Base-by-base conservation (phyloP, 192 early-diverging fungal species). In the Mortierella hygrophila region DNA sequence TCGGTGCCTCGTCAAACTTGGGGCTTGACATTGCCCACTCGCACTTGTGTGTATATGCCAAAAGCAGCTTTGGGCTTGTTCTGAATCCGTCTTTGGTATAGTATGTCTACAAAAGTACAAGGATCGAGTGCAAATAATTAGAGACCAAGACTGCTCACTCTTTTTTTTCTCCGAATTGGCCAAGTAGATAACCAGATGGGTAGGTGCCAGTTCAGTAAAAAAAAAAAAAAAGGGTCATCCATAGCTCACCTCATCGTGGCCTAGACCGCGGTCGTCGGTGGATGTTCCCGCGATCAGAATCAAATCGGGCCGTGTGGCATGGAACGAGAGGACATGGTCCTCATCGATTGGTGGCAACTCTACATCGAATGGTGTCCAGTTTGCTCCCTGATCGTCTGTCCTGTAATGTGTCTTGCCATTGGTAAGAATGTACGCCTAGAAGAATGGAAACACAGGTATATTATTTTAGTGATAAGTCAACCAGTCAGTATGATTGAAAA, bases 81-180 rank as follows among this genome's bases (percentile, higher is more conserved):
- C 82, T 89, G 88, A 98, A 97, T 37, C 91, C 93, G 77, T 97
- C 93, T 37, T 85, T 79, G 3, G 95, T 93, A 77, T 94, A 96
- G 47, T 88, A 94, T 18, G 86, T 86, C 92, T 92, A 75, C 18
- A 65, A 21, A 38, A 4, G 44, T 40, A 38, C 49, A 63, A 42
- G 11, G 8, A 7, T 15, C 26, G 10, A 15, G 21, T 21, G 73
- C 52, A 35, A 35, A 38, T 47, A 38, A 38, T 78, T 70, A 47
- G 35, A 8, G 69, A 38, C 6, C 38, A 20, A 26, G 32, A 4
- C 26, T 65, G 3, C 44, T 46, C 44, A 46, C 44, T 46, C 29
- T 0, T 72, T 26, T 6, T n/a, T 49, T 4, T 49, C 7, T 4
- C 32, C n/a, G 20, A 1, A 40, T 41, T 23, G 29, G 13, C 41